A percentile compares a stretch with the other conserved stretches of the same genome.
These are phyloP conservation scores for Moesziomyces sp. DNA, from an alignment of 1,284 basidiomycete species.

Conservation along the genomic window DNA sequence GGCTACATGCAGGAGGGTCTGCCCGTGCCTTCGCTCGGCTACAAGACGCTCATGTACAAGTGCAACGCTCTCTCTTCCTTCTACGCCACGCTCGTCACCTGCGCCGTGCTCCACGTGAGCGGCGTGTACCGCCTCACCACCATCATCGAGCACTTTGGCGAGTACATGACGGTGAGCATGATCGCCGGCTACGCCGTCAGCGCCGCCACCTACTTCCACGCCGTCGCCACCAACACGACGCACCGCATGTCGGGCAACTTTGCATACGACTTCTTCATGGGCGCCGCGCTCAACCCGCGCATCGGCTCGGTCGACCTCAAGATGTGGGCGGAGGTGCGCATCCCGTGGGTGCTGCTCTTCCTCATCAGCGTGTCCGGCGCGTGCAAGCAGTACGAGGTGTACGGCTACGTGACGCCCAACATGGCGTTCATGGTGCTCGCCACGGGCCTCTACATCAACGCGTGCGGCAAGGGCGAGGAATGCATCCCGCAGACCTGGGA, in stretches of 20 bases:
- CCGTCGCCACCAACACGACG: slow-evolving; percentile 61
- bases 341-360: slow-evolving; percentile 97
- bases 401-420: slow-evolving; percentile 93
- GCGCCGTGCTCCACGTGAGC: slow-evolving; percentile 80
- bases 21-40: slow-evolving; percentile 70
- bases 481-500: slow-evolving; percentile 98
- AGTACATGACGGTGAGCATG: slow-evolving; percentile 95
- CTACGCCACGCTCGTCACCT: slow-evolving; percentile 85
- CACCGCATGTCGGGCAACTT: slow-evolving; percentile 89
- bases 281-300: slow-evolving; percentile 91
- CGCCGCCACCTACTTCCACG: slow-evolving; percentile 63
- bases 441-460: slow-evolving; percentile 95
- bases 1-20: slow-evolving; percentile 86
- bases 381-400: slow-evolving; percentile 87
- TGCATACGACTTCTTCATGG: slow-evolving; percentile 82
- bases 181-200: slow-evolving; percentile 81
- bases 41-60: slow-evolving; percentile 93
- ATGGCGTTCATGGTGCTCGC: slow-evolving; percentile 97
- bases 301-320: slow-evolving; percentile 94
- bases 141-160: slow-evolving; percentile 96
- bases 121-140: slow-evolving; percentile 89
- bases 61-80: slow-evolving; percentile 86
- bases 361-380: slow-evolving; percentile 90
- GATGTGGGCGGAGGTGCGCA: slow-evolving; percentile 98
- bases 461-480: slow-evolving; percentile 78